These are phyloP conservation scores for Recurvomyces mirabilis DNA, from an alignment of 495 filamentous ascomycete species.

Conservation along the genomic window DNA sequence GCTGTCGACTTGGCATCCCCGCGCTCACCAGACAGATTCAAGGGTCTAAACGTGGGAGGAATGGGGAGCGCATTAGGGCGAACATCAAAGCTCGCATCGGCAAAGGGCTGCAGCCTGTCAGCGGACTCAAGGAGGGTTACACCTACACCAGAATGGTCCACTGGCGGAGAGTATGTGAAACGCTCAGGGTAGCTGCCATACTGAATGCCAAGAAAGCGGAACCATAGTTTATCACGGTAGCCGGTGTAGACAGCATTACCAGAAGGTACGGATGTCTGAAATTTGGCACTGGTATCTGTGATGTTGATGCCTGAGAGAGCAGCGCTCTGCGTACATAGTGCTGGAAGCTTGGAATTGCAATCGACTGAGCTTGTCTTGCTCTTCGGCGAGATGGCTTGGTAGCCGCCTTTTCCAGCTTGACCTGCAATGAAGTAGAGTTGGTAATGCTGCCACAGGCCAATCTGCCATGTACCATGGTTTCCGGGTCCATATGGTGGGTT, in stretches of 20 bases:
- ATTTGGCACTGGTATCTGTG: not conserved
- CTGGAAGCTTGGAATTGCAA: conserved; percentile 1
- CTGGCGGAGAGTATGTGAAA: not conserved
- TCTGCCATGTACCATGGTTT: not conserved
- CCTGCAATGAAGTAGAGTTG: conserved; percentile 1
- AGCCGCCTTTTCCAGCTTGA: not conserved
- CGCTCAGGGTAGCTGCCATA: conserved; percentile 1
- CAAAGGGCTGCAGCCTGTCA: too few relatives aligned
- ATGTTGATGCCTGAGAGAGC: not conserved
- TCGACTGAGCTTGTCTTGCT: not conserved
- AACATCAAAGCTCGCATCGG: too few relatives aligned
- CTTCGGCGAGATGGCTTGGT: not conserved
- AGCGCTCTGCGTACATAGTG: conserved; percentile 2
- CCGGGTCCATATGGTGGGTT: not conserved
- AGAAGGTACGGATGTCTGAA: not conserved
- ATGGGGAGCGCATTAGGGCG: too few relatives aligned
- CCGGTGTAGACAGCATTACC: conserved; percentile 1
- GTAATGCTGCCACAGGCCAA: too few relatives aligned
- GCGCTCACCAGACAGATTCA: too few relatives aligned
- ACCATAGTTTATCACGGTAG: conserved; percentile 1
- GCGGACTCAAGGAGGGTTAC: too few relatives aligned
- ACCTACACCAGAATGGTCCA: too few relatives aligned
- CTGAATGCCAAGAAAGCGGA: not conserved
- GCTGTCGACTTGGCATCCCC: too few relatives aligned
- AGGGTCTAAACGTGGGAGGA: too few relatives aligned